Base-by-base conservation (phyloP, 2,329 filamentous ascomycete genomes). In the Cytospora schulzeri region DNA sequence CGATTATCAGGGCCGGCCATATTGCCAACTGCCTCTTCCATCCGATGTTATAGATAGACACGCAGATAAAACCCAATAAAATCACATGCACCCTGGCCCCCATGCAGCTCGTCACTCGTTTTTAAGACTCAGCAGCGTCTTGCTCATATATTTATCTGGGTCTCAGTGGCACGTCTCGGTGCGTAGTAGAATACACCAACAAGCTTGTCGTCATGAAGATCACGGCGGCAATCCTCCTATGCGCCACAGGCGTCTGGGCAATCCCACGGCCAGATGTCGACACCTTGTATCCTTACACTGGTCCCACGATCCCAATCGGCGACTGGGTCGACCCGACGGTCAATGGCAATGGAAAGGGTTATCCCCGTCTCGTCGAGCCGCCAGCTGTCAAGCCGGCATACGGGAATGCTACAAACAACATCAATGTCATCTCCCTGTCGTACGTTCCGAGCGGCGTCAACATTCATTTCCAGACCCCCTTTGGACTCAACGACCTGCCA, bases 381-480 rank as follows among this genome's bases (percentile, higher is more conserved):
- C 81, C 81, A 12, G 82, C 81, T 3, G 81, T 84, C 22, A 78
- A 75, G 67, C 81, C 82, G 4, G 73, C 72, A 29, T 73, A 70
- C 8, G 66, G 67, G 12, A 78, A 80, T 55, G 78, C 81, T 8
- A 79, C 74, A 50, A 84, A 84, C 74, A 84, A 84, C 60, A 71
- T 84, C 71, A 84, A 84, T 67, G 81, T 84, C 45, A 81, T 84
- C 63, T 77, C 78, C 5, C 67, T 82, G 63, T 75, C 81, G 1
- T 84, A 82, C 65, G 66, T 82, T 2, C 80, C 80, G 1, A 71
- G 75, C 57, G 82, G 81, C 38, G 79, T 84, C 70, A 82, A 81
- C 69, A 77, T 84, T 62, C 81, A 84, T 71, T 84, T 78, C 70
- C 82, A 84, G 72, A 84, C 82, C 0, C 80, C 82, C 0, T 84